These are phyloP conservation scores for Ajuga chamaepitys DNA, from an alignment of 257 asterid genomes.

Conservation along the genomic window DNA sequence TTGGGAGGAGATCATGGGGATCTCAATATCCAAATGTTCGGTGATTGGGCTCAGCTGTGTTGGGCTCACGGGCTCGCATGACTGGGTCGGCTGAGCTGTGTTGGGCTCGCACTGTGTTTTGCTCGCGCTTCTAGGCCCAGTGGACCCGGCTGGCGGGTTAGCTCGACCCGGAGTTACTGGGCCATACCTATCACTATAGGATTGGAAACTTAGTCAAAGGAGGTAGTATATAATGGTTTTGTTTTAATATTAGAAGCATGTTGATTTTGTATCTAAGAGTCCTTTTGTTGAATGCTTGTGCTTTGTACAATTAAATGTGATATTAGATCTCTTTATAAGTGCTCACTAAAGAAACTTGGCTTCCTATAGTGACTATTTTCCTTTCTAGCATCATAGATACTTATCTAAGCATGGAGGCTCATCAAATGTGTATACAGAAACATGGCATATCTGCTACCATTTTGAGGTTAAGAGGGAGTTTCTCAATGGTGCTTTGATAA, in stretches of 20 bases:
- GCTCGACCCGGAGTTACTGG: too few relatives aligned
- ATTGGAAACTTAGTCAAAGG: not conserved
- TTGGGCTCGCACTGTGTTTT: too few relatives aligned
- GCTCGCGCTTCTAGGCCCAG: too few relatives aligned
- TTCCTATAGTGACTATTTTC: conserved; percentile 35
- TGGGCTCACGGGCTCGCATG: too few relatives aligned
- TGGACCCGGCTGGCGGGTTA: too few relatives aligned
- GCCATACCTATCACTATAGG: too few relatives aligned
- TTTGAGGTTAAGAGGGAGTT: conserved; percentile 93
- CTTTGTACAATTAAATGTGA: conserved; percentile 5
- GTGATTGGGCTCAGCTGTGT: too few relatives aligned
- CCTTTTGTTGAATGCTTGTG: not conserved
- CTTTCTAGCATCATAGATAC: conserved; percentile 87
- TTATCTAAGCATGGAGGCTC: conserved; percentile 98
- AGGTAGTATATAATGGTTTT: not conserved
- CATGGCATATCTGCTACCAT: conserved; percentile 95
- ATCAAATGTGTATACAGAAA: conserved; percentile 99
- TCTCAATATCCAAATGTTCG: too few relatives aligned
- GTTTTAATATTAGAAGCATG: not conserved
- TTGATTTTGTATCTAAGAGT: conserved; percentile 1
- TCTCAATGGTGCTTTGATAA: conserved; percentile 80
- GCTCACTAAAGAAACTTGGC: conserved; percentile 11
- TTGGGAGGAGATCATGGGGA: too few relatives aligned
- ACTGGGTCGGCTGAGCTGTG: too few relatives aligned
- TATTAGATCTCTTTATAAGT: too few relatives aligned